Evolutionary conservation across 148 eudicot species (phyloP).

Genomic region (Chenopodium suecicum): DNA sequence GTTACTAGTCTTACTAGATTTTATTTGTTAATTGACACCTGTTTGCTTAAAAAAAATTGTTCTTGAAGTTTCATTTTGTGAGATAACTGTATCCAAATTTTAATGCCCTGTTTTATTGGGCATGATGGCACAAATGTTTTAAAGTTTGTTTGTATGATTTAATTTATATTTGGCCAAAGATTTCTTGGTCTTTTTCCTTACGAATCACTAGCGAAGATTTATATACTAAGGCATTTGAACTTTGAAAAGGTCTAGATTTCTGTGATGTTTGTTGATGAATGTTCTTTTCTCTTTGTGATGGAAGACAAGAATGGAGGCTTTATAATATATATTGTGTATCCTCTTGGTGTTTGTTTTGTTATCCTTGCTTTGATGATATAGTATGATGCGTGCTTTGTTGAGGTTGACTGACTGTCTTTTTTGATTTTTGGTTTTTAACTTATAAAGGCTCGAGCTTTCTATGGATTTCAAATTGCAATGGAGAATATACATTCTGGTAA

Average conservation of each 20-base stretch:
- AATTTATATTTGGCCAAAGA: neutral
- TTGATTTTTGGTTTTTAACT: neutral
- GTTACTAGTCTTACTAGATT: neutral
- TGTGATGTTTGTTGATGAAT: neutral
- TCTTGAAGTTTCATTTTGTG: neutral
- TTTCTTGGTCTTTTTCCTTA: neutral
- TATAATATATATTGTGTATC: neutral
- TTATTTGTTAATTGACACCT: neutral
- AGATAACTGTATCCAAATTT: neutral
- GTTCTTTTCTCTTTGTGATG: neutral
- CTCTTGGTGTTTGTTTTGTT: neutral
- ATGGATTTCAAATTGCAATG: slow-evolving; percentile 88
- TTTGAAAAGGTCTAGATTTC: neutral
- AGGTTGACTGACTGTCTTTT: neutral
- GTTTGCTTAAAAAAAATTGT: neutral
- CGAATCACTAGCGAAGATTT: neutral
- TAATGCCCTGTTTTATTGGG: neutral
- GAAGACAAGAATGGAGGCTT: too few relatives aligned
- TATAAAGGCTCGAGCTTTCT: slow-evolving; percentile 81
- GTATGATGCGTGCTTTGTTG: neutral
- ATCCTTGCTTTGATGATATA: neutral
- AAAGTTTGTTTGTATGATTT: neutral
- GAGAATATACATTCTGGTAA: slow-evolving; percentile 85
- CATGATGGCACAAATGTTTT: neutral
- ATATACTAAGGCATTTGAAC: neutral